Base-by-base conservation (phyloP, 805 yeast genomes). In the Yamadazyma insecticola region DNA sequence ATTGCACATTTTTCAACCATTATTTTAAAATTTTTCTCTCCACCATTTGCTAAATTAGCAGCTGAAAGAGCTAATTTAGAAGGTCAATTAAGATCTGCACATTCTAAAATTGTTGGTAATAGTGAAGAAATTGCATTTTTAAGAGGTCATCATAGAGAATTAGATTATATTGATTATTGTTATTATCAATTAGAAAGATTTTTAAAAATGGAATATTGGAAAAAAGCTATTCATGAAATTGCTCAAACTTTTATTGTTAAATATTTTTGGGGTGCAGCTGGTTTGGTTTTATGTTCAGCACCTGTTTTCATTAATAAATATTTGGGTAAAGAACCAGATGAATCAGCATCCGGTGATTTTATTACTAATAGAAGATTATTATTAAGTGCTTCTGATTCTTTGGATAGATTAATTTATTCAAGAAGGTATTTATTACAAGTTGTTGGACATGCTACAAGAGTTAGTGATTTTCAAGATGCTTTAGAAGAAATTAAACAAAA, bases 231-330 rank as follows among this genome's bases (percentile, higher is more conserved):
- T 16, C 90, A 88, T 57, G 88, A 88, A 50, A 74, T 85, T 44
- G 83, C 90, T 2, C 92, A 90, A 44, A 85, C 82, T 29, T 89
- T 88, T 47, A 78, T 87, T 32, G 89, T 89, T 39, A 89, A 89
- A 60, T 89, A 89, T 57, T 76, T 87, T 29, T 82, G 96, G 89
- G 97, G 97, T 40, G 97, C 96, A 2, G 86, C 92, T 19, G 97
- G 97, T 8, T 69, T 89, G 37, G 74, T 80, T 1, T 67, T 89
- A 28, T 89, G 97, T 57, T 78, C 96, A 2, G 77, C 89, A 3
- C 97, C 97, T 5, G 83, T 88, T 2, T 89, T 89, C 51, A 73
- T 78, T 48, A 65, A 70, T 37, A 66, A 76, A 30, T 72, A 74
- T 32, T 57, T 66, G 39, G 76, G 76, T 20, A 53, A 57, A 30